phyloP scores from a whole-genome alignment of 306 rosid species.

The Lablab purpureus region DNA sequence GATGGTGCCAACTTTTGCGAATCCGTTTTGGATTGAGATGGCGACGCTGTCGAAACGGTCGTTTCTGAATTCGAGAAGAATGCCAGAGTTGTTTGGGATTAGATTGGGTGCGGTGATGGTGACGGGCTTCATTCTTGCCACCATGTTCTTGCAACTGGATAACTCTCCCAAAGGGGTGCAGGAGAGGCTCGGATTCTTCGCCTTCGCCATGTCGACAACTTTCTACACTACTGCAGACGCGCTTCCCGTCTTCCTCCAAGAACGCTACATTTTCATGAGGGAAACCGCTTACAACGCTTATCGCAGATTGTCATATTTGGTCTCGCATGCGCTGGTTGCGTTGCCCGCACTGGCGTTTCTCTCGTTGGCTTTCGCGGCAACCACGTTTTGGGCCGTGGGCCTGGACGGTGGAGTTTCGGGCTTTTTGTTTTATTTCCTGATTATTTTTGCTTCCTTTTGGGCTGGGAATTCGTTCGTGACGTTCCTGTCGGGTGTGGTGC shows the following conservation, averaged over 20 bases:
- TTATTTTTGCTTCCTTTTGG: slow-evolving; percentile 85
- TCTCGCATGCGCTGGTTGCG: slow-evolving; percentile 66
- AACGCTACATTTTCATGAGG: slow-evolving; percentile 89
- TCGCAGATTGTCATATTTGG: slow-evolving; percentile 74
- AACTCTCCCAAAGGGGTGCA: slow-evolving; percentile 80
- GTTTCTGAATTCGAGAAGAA: slow-evolving; percentile 58
- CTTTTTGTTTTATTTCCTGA: slow-evolving; percentile 68
- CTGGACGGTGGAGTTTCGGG: slow-evolving; percentile 80
- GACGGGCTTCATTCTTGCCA: slow-evolving; percentile 86
- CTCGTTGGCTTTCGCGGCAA: slow-evolving; percentile 62
- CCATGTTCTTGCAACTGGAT: slow-evolving; percentile 85
- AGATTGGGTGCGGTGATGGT: slow-evolving; percentile 79
- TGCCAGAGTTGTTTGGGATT: slow-evolving; percentile 82
- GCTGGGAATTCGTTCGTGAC: slow-evolving; percentile 93
- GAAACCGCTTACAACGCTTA: slow-evolving; percentile 93
- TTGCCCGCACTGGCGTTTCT: slow-evolving; percentile 69
- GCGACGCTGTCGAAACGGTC: slow-evolving; percentile 73
- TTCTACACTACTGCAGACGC: slow-evolving; percentile 97
- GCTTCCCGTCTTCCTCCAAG: slow-evolving; percentile 89
- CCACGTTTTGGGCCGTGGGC: slow-evolving; percentile 93
- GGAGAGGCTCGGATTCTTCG: slow-evolving; percentile 88
- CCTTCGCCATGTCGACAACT: slow-evolving; percentile 98
- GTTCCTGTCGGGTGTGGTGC: slow-evolving; percentile 87
- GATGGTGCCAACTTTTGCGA: slow-evolving; percentile 79
- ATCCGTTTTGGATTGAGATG: slow-evolving; percentile 76